A percentile compares a stretch with the other conserved stretches of the same genome.
Conservation (phyloP, 495 filamentous ascomycete genomes). For the Penicillium paxilli region DNA sequence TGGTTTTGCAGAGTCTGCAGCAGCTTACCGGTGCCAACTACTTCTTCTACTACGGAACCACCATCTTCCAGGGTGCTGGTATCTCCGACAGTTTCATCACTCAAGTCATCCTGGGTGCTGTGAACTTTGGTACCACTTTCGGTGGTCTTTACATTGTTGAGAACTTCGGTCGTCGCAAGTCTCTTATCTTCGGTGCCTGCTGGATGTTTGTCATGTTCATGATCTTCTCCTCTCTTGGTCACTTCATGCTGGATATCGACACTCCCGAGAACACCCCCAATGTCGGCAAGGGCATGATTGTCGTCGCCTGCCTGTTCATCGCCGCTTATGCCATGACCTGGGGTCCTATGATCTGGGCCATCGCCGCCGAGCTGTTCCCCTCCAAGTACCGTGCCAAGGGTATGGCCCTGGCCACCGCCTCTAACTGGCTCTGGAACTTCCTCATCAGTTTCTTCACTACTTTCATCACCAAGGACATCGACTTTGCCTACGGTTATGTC, state of each 20-base stretch:
- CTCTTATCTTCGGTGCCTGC: constrained; percentile 63
- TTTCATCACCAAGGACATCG: constrained; percentile 64
- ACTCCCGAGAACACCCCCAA: constrained; percentile 55
- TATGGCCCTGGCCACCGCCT: constrained; percentile 73
- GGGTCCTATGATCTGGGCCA: constrained; percentile 81
- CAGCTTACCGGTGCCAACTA: constrained; percentile 72
- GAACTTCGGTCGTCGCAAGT: constrained; percentile 66
- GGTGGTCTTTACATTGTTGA: constrained; percentile 70
- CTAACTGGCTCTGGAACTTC: constrained; percentile 90
- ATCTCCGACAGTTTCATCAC: constrained; percentile 70
- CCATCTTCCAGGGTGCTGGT: constrained; percentile 69
- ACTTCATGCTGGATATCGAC: constrained; percentile 59
- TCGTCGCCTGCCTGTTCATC: constrained; percentile 69
- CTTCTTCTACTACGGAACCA: constrained; percentile 80
- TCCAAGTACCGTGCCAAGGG: constrained; percentile 68
- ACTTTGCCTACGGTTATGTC: constrained; percentile 74
- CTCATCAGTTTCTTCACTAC: constrained; percentile 77
- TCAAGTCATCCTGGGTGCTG: constrained; percentile 69
- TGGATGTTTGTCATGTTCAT: constrained; percentile 72
- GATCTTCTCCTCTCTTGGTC: constrained; percentile 70
- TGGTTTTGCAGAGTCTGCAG: constrained; percentile 67
- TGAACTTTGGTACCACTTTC: constrained; percentile 74
- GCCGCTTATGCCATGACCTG: constrained; percentile 60
- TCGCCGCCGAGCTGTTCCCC: constrained; percentile 78
- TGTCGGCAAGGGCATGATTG: constrained; percentile 72